These are phyloP conservation scores for Lumnitzera racemosa DNA, from an alignment of 345 rosid genomes.

Conservation along the genomic window DNA sequence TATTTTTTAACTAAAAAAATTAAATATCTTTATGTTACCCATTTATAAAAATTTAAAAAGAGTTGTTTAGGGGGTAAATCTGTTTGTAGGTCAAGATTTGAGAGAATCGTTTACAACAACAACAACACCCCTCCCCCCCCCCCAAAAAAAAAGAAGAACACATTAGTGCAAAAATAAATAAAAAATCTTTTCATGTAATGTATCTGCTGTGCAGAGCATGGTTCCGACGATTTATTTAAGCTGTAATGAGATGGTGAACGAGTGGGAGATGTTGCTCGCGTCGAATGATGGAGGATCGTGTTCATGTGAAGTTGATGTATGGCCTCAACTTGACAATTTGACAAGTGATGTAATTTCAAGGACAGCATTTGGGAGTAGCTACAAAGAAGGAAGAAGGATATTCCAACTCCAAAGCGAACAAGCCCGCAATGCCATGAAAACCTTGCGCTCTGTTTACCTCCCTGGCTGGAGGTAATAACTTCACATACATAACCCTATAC, in stretches of 20 bases:
- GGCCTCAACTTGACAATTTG: conserved; percentile 27
- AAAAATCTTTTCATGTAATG: no score
- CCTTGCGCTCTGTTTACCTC: conserved; percentile 7
- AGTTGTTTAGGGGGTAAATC: no score
- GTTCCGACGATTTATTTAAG: conserved; percentile 17
- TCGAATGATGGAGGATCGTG: conserved; percentile 5
- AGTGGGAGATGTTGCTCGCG: conserved; percentile 16
- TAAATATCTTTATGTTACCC: no score
- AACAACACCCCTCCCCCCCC: no score
- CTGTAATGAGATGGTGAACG: conserved; percentile 22
- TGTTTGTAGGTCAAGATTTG: no score
- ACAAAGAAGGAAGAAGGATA: conserved; percentile 30
- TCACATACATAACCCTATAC: neutral
- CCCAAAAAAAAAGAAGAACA: no score
- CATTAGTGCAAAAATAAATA: no score
- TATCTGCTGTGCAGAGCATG: conserved; percentile 13
- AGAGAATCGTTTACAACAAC: no score
- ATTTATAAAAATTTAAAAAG: no score
- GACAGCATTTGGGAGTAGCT: conserved; percentile 38
- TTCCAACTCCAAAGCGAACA: conserved; percentile 25
- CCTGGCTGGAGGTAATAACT: conserved; percentile 37
- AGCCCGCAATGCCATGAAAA: neutral
- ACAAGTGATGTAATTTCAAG: conserved; percentile 32
- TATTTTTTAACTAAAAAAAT: no score
- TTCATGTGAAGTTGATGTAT: conserved; percentile 23